These are phyloP conservation scores for Triglochin maritima DNA, from an alignment of 106 monocot species.

Conservation along the genomic window DNA sequence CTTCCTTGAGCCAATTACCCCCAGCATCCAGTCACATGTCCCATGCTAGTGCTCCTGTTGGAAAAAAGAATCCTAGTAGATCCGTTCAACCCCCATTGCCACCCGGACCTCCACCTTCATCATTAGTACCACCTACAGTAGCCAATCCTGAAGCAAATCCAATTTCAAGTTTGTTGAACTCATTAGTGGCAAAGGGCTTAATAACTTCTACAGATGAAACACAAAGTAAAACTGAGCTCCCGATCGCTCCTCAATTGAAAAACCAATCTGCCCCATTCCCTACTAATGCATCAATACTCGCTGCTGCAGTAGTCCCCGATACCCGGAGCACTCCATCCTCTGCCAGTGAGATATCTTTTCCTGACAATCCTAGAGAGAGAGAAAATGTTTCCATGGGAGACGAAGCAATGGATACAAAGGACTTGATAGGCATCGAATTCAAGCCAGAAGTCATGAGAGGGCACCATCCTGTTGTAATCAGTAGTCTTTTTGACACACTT, in stretches of 20 bases:
- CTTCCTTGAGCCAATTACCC: conserved; percentile 10
- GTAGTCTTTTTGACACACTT: conserved; percentile 49
- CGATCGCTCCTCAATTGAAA: neutral
- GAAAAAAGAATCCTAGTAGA: neutral
- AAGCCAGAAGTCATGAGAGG: conserved; percentile 54
- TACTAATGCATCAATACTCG: neutral
- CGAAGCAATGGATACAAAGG: neutral
- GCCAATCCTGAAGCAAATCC: conserved; percentile 24
- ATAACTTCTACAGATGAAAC: conserved; percentile 44
- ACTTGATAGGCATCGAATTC: conserved; percentile 53
- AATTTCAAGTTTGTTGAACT: conserved; percentile 69
- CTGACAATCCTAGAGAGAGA: conserved; percentile 10
- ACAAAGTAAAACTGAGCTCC: neutral
- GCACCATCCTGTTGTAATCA: conserved; percentile 49
- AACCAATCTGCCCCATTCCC: conserved; percentile 8
- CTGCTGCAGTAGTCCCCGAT: conserved; percentile 2
- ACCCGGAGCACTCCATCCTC: neutral
- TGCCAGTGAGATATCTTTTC: conserved; percentile 3
- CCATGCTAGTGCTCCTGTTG: neutral
- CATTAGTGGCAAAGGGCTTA: conserved; percentile 81
- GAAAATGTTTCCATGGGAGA: neutral
- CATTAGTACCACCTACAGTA: conserved; percentile 6
- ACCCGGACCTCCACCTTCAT: conserved; percentile 54
- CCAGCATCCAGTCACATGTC: conserved; percentile 5
- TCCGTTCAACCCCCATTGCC: conserved; percentile 53